phyloP scores from a whole-genome alignment of 2,329 filamentous ascomycete species.

The Bertia moriformis region DNA sequence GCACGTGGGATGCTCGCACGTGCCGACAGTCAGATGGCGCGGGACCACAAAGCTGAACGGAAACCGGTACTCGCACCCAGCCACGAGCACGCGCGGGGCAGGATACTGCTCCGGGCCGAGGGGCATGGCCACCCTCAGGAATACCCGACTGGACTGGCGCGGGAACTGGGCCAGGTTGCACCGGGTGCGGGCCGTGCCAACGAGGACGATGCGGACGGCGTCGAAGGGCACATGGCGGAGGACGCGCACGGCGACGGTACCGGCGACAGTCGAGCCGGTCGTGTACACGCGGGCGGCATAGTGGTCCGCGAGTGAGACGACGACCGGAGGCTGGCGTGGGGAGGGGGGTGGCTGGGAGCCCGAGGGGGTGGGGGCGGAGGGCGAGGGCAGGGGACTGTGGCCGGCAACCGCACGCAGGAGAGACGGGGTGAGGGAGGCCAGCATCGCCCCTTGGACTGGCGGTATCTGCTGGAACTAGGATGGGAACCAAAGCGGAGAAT shows the following conservation, averaged over 20 bases:
- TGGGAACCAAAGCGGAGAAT: too few relatives aligned
- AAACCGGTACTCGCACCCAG: constrained; percentile 30
- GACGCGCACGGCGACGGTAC: constrained; percentile 29
- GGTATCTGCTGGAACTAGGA: too few relatives aligned
- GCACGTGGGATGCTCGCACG: too few relatives aligned
- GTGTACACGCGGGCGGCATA: constrained; percentile 30
- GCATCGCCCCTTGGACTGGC: too few relatives aligned
- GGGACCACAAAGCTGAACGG: constrained; percentile 47
- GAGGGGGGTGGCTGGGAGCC: too few relatives aligned
- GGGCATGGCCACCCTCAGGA: constrained; percentile 41
- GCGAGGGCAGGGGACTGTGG: too few relatives aligned
- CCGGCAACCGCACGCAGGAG: too few relatives aligned
- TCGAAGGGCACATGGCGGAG: constrained; percentile 31
- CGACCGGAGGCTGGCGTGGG: constrained; percentile 1
- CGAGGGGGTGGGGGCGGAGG: too few relatives aligned
- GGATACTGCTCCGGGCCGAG: constrained; percentile 31
- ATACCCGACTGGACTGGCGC: constrained; percentile 31
- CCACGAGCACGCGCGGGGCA: constrained; percentile 27
- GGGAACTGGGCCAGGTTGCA: constrained; percentile 34
- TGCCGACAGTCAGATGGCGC: too few relatives aligned
- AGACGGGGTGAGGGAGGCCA: too few relatives aligned
- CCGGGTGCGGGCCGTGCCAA: constrained; percentile 32
- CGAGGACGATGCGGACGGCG: constrained; percentile 33
- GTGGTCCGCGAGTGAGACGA: constrained; percentile 1
- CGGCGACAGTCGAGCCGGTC: constrained; percentile 32